Conservation (phyloP, 371 early-diverging fungal genomes). For the Parasitella parasitica region DNA sequence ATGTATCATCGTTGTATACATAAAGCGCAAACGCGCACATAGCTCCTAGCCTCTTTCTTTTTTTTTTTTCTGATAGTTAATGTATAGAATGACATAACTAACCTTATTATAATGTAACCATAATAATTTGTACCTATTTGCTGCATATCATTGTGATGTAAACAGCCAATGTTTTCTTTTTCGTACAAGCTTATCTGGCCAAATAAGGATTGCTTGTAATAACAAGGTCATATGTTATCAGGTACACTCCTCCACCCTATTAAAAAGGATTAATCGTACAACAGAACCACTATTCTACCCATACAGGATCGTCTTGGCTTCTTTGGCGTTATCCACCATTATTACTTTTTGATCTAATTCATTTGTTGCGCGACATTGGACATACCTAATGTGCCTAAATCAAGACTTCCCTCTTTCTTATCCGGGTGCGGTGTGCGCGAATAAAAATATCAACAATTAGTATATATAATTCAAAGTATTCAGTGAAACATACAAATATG, state of each 20-base stretch:
- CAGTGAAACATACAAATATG: not conserved
- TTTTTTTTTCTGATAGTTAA: not conserved
- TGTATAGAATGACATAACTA: not conserved
- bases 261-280: not conserved
- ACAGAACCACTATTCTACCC: not conserved
- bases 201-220: constrained; percentile 5
- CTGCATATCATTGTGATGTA: not conserved
- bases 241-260: not conserved
- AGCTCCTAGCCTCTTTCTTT: not conserved
- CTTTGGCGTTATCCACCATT: not conserved
- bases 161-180: not conserved
- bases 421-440: not conserved
- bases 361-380: not conserved
- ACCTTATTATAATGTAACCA: not conserved
- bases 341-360: not conserved
- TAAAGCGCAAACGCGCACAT: not conserved
- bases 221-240: constrained; percentile 8
- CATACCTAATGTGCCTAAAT: not conserved
- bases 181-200: constrained; percentile 7
- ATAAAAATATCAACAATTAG: not conserved
- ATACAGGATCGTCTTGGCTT: not conserved
- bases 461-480: not conserved
- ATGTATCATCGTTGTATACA: too few relatives aligned
- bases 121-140: too few relatives aligned
- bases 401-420: not conserved